Conservation (phyloP, 1,139 yeast species). For the Meyerozyma athensensis region DNA sequence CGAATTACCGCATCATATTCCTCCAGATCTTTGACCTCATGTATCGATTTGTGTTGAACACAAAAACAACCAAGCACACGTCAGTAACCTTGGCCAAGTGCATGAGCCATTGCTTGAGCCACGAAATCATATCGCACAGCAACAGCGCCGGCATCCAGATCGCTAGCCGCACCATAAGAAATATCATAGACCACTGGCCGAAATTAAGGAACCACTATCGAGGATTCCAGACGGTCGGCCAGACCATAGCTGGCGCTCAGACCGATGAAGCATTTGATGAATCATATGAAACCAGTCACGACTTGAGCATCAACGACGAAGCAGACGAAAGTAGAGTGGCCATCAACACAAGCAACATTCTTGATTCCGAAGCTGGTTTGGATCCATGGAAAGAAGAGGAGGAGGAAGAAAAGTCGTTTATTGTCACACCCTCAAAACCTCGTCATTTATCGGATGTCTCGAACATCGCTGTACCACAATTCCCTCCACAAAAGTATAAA, state of each 20-base stretch:
- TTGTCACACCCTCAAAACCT: not conserved
- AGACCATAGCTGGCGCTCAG: slow-evolving; percentile 18
- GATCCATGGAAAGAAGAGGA: slow-evolving; percentile 8
- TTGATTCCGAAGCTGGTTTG: slow-evolving; percentile 10
- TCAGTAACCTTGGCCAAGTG: slow-evolving; percentile 43
- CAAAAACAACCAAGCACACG: slow-evolving; percentile 40
- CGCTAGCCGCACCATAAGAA: slow-evolving; percentile 47
- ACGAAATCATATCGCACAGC: slow-evolving; percentile 41
- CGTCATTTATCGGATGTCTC: slow-evolving; percentile 19
- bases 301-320: slow-evolving; percentile 25
- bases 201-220: slow-evolving; percentile 13
- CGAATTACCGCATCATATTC: slow-evolving; percentile 22
- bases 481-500: slow-evolving; percentile 38
- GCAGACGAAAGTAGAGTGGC: slow-evolving; percentile 13
- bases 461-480: slow-evolving; percentile 25
- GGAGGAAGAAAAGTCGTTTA: too few relatives aligned
- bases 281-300: slow-evolving; percentile 28
- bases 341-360: slow-evolving; percentile 15
- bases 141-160: slow-evolving; percentile 45
- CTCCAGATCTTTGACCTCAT: slow-evolving; percentile 41
- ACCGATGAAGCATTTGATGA: slow-evolving; percentile 17
- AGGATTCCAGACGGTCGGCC: slow-evolving; percentile 18
- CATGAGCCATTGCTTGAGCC: slow-evolving; percentile 48
- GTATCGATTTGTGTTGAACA: slow-evolving; percentile 25
- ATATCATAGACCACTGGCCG: slow-evolving; percentile 44